Evolutionary conservation across 192 early-diverging fungal species (phyloP), one percentile per base, ranked within the genome.

Genomic region (Gonapodya prolifera): DNA sequence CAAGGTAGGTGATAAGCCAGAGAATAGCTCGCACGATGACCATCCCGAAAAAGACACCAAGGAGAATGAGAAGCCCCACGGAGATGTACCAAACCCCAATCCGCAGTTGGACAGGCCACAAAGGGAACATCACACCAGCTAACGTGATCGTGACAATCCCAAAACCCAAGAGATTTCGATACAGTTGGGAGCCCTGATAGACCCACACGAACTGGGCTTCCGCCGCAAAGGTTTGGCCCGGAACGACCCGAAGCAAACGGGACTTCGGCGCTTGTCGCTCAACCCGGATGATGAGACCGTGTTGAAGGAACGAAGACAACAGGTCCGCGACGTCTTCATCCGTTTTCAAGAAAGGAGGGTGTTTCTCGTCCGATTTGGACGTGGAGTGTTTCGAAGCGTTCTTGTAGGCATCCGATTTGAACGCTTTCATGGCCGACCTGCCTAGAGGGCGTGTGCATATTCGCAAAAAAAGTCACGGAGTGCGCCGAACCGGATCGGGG

Each of bases 111-210:
- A 87, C 83, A 2, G 97, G 97, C 97, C 97, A 98, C 32, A 98
- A 87, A 34, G 96, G 97, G 88, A 99, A 99, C 90, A 99, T 91
- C 76, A 99, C 97, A 76, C 92, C 96, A 0, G 94, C 92, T 79
- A 99, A 87, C 31, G 94, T 91, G 17, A 94, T 83, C 1, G 86
- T 82, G 36, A 99, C 83, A 30, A 99, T 83, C 30, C 87, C 92
- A 34, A 88, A 86, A 1, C 93, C 96, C 70, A 94, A 90, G 75
- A 97, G 83, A 70, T 91, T 90, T 1, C 87, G 84, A 82, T 87
- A 85, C 77, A 91, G 78, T 85, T 93, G 93, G n/a, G 94, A 92
- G 34, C 92, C 94, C 83, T 97, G 93, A 82, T 96, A 98, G 1
- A 95, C 82, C 95, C 94, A 98, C 45, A 93, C 90, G 81, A 92